These are phyloP conservation scores for Iodosphaeria phyllophila DNA, from an alignment of 2,329 filamentous ascomycete genomes.

Conservation along the genomic window DNA sequence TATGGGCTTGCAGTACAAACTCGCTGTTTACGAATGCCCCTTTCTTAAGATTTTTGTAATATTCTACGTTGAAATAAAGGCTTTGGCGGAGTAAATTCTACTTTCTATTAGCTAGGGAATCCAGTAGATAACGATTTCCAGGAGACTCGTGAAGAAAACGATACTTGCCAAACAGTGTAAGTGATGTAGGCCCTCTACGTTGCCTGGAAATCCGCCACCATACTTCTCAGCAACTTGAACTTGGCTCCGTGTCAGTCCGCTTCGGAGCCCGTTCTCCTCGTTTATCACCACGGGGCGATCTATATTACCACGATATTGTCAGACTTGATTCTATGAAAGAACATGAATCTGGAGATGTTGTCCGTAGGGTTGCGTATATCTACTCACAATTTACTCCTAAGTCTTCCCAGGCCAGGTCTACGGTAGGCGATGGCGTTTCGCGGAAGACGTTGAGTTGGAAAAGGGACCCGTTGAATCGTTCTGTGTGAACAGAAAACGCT, in stretches of 20 bases:
- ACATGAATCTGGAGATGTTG: background rate
- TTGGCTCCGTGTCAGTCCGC: constrained; percentile 32
- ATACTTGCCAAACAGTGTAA: constrained; percentile 41
- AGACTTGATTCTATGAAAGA: background rate
- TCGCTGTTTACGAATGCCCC: constrained; percentile 36
- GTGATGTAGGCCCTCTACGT: constrained; percentile 36
- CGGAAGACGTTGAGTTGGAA: constrained; percentile 34
- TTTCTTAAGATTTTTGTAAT: constrained; percentile 23
- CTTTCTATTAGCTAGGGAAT: too few species aligned
- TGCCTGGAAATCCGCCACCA: constrained; percentile 39
- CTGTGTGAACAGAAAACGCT: too few species aligned
- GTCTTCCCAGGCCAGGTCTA: constrained; percentile 35
- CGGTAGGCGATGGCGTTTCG: constrained; percentile 26
- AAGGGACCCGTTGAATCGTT: constrained; percentile 43
- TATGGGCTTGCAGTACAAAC: constrained; percentile 32
- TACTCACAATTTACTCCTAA: constrained; percentile 2
- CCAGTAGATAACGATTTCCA: too few species aligned
- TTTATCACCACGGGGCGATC: constrained; percentile 26
- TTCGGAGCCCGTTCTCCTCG: constrained; percentile 24
- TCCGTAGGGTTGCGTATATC: background rate
- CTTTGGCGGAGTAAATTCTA: constrained; percentile 40
- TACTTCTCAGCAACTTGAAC: constrained; percentile 34
- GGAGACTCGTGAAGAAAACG: constrained; percentile 5
- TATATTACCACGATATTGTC: background rate
- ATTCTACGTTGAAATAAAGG: constrained; percentile 38